Conservation (phyloP, 352 stramenopile genomes). For the Pythium utonaiense region DNA sequence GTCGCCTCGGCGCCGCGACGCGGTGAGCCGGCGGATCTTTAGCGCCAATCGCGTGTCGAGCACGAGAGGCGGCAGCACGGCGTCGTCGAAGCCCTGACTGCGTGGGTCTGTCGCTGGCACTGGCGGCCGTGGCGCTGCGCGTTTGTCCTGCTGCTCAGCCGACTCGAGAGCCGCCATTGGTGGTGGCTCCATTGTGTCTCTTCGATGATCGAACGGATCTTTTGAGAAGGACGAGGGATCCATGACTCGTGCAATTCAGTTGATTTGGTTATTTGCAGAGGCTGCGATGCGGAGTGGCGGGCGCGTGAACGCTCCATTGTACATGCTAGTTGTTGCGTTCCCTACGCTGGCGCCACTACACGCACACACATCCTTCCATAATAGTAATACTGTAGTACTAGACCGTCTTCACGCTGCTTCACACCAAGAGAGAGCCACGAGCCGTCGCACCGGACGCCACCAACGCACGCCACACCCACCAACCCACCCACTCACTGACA, state of each 20-base stretch:
- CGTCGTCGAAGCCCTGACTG: neutral
- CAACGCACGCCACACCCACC: conserved; percentile 1
- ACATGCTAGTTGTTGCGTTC: neutral
- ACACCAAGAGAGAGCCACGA: conserved; percentile 4
- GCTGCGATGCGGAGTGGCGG: neutral
- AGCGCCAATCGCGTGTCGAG: conserved; percentile 40
- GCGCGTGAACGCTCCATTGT: neutral
- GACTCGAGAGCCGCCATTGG: neutral
- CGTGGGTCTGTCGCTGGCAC: neutral
- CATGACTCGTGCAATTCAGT: conserved; percentile 12
- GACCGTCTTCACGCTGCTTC: conserved; percentile 2
- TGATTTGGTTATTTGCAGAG: conserved; percentile 17
- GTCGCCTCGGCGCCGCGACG: conserved; percentile 44
- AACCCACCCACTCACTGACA: neutral
- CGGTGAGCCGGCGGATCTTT: conserved; percentile 36
- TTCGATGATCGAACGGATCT: neutral
- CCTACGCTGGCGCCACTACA: neutral
- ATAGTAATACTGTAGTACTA: conserved; percentile 4
- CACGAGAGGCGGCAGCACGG: conserved; percentile 10
- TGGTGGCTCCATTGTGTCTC: no score
- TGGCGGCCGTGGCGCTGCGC: neutral
- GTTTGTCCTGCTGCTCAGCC: neutral
- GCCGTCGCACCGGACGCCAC: neutral
- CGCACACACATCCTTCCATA: neutral
- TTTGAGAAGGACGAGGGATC: neutral